Percentiles rank a stretch among this genome's conserved stretches.
Evolutionary conservation across 2,329 filamentous ascomycete genomes (phyloP).

Genomic region (Calonectria henricotiae): DNA sequence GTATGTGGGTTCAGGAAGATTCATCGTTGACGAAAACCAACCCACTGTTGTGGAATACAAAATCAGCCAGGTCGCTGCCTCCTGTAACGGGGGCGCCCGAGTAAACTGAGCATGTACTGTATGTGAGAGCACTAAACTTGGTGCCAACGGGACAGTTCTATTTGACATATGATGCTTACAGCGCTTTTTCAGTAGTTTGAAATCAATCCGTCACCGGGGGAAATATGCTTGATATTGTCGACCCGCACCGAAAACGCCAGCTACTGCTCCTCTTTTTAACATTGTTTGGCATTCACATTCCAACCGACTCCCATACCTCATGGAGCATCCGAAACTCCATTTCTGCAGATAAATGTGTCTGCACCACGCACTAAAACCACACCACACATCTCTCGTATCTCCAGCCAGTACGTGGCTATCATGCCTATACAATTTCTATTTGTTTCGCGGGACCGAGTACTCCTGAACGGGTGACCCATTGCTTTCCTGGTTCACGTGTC

Average conservation of each 20-base stretch:
- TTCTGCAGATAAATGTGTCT: constrained; percentile 47
- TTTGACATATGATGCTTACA: constrained; percentile 23
- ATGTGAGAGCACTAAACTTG: constrained; percentile 13
- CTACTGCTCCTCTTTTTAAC: constrained; percentile 32
- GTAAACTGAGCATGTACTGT: constrained; percentile 26
- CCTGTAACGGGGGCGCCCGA: constrained; percentile 41
- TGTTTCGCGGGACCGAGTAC: constrained; percentile 35
- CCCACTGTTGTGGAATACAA: constrained; percentile 62
- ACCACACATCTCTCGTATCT: constrained; percentile 41
- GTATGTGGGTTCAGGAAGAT: constrained; percentile 62
- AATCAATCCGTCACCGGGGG: constrained; percentile 45
- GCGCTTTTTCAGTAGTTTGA: constrained; percentile 41
- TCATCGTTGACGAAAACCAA: constrained; percentile 58
- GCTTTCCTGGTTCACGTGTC: constrained; percentile 37
- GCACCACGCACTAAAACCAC: constrained; percentile 38
- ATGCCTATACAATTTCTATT: constrained; percentile 46
- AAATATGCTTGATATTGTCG: constrained; percentile 43
- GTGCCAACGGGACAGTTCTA: constrained; percentile 16
- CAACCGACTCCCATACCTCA: constrained; percentile 41
- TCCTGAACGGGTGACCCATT: constrained; percentile 25
- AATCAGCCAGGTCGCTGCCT: constrained; percentile 60
- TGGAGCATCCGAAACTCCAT: constrained; percentile 47
- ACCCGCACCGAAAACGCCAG: constrained; percentile 37
- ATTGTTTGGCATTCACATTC: constrained; percentile 32
- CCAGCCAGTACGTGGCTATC: constrained; percentile 41